phyloP scores from a whole-genome alignment of 2,329 filamentous ascomycete species.

The Botrytis medusae region DNA sequence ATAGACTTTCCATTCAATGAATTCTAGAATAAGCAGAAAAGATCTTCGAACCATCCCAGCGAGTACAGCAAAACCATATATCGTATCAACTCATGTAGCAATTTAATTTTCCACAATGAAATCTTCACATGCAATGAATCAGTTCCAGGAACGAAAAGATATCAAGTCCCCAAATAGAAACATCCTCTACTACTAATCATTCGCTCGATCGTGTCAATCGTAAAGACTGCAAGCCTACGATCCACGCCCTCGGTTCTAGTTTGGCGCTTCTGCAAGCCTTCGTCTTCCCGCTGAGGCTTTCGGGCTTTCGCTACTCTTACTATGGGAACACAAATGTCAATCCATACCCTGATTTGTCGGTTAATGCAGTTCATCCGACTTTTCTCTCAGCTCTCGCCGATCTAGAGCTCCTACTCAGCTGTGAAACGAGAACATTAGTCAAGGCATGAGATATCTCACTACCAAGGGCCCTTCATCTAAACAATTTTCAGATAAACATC shows the following conservation, averaged over 20 bases:
- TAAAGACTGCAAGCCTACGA: background rate
- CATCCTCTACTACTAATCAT: background rate
- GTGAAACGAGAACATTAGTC: background rate
- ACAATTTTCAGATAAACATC: background rate
- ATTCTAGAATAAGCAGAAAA: background rate
- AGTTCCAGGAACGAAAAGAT: background rate
- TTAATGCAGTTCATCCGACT: background rate
- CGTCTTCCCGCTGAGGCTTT: slow-evolving; percentile 1
- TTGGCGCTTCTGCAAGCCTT: background rate
- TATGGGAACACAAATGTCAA: background rate
- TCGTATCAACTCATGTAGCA: background rate
- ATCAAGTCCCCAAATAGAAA: background rate
- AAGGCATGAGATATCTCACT: background rate
- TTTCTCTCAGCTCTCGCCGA: background rate
- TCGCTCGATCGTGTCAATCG: background rate
- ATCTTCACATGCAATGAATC: background rate
- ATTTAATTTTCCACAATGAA: background rate
- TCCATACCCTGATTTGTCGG: background rate
- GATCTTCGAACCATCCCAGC: background rate
- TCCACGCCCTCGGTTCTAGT: background rate
- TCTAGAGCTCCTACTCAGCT: background rate
- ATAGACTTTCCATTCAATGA: background rate
- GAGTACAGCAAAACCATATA: no score
- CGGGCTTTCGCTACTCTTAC: background rate
- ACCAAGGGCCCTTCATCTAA: background rate